Percentiles rank a stretch among this genome's conserved stretches.
These are phyloP conservation scores for Stemphylium beticola DNA, from an alignment of 2,329 filamentous ascomycete genomes.

Conservation along the genomic window DNA sequence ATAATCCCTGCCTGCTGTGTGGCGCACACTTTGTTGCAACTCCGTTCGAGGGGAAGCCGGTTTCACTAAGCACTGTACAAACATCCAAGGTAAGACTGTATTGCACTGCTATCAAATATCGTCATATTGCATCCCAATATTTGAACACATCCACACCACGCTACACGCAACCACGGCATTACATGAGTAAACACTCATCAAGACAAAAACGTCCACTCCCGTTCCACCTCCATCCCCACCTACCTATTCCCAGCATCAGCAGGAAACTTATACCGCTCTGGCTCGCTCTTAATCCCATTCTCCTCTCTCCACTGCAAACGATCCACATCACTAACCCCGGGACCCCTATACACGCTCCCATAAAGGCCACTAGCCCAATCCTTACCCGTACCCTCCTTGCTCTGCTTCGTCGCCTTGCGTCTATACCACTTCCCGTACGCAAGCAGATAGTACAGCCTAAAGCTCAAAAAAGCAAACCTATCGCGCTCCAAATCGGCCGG, in stretches of 20 bases:
- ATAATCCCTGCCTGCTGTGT: no score
- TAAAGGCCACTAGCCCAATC: constrained; percentile 65
- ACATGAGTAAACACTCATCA: no score
- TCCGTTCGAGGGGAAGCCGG: no score
- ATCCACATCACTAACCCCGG: constrained; percentile 61
- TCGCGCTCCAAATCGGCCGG: constrained; percentile 67
- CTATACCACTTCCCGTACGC: constrained; percentile 68
- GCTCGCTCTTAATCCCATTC: constrained; percentile 36
- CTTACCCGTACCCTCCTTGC: constrained; percentile 57
- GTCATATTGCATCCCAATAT: no score
- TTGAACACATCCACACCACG: background rate
- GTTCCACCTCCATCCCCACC: background rate
- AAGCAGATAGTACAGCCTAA: constrained; percentile 67
- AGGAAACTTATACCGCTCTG: constrained; percentile 9
- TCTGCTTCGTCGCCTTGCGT: constrained; percentile 49
- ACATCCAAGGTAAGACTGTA: no score
- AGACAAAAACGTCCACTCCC: background rate
- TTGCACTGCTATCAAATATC: no score
- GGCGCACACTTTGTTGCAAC: no score
- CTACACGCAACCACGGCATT: no score
- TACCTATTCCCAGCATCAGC: constrained; percentile 22
- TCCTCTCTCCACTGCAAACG: constrained; percentile 62
- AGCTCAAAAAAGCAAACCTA: constrained; percentile 65
- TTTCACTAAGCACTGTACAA: no score
- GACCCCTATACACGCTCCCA: constrained; percentile 65